Evolutionary conservation across 257 asterid species (phyloP), one percentile per base, ranked within the genome.

Genomic region (Scutellaria galericulata): DNA sequence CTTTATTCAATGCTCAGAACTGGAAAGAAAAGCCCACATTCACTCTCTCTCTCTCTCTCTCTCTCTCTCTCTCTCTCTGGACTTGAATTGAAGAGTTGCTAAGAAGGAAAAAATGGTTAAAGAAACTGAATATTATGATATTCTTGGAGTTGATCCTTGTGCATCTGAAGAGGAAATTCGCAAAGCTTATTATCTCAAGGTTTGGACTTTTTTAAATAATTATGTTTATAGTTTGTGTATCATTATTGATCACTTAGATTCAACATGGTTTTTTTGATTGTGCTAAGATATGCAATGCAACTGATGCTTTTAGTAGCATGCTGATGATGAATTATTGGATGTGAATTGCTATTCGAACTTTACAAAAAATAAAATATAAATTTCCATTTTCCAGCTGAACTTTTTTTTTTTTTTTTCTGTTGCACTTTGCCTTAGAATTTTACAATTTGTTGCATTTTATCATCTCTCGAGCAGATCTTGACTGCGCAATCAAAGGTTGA

Each of bases 161-260:
- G 96, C 97, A 12, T 81, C 97, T 0, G 97, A 86, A 75, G 94
- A 83, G 60, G 94, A 93, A 53, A 88, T 93, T 74, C 89, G 90
- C 75, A 91, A 88, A 82, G 97, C 96, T 14, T 93, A 89, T 72
- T 93, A 91, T 77, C 86, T 87, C n/a, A 93, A 91, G 98, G 98
- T 92, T 47, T 13, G 8, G 22, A 0, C 56, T 22, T 45, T 63
- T 24, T 62, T 44, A 20, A 7, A 47, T 65, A 39, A 4, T 65
- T 46, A 6, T 66, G 11, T 64, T 53, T 56, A n/a, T 41, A 31
- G 70, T 40, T 44, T 61, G 13, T 41, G 18, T 31, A 31, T n/a
- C 15, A 6, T 20, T 35, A 6, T 20, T 35, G 61, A 61, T 57
- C 47, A 54, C 2, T 24, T 70, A 31, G 11, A 6, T 65, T 46